A percentile compares a stretch with the other conserved stretches of the same genome.
These are phyloP conservation scores for Mallotus japonicus DNA, from an alignment of 441 rosid species.

Conservation along the genomic window DNA sequence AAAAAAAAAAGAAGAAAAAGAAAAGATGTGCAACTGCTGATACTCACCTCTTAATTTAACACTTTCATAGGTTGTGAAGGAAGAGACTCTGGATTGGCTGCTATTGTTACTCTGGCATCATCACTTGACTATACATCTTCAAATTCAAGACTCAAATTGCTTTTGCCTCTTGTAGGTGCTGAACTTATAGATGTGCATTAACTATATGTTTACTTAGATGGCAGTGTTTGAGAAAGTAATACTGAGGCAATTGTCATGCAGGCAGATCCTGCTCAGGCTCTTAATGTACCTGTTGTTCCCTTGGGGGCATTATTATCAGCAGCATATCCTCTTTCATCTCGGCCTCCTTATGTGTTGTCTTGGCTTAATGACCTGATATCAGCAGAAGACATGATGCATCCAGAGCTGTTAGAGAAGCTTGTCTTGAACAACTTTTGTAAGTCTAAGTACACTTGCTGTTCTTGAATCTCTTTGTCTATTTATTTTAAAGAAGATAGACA, in stretches of 20 bases:
- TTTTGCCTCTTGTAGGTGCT: conserved; percentile 79
- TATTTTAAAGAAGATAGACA: background rate
- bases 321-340: conserved; percentile 82
- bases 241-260: conserved; percentile 33
- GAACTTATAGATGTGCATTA: background rate
- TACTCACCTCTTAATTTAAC: conserved; percentile 20
- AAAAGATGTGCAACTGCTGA: background rate
- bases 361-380: conserved; percentile 88
- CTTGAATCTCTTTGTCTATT: no score
- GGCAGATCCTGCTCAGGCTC: conserved; percentile 97
- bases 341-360: conserved; percentile 75
- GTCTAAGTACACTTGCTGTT: conserved; percentile 27
- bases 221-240: conserved; percentile 21
- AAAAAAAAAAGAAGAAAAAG: background rate
- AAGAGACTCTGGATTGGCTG: conserved; percentile 63
- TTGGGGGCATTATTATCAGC: conserved; percentile 80
- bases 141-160: conserved; percentile 75
- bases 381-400: conserved; percentile 97
- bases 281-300: conserved; percentile 92
- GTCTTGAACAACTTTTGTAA: conserved; percentile 92
- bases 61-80: conserved; percentile 63
- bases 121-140: conserved; percentile 92
- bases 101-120: conserved; percentile 82
- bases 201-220: conserved; percentile 4
- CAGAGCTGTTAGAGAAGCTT: conserved; percentile 84